Evolutionary conservation across 768 basidiomycete genomes (phyloP), one percentile per base, ranked within the genome.

Genomic region (Cystofilobasidium macerans): DNA sequence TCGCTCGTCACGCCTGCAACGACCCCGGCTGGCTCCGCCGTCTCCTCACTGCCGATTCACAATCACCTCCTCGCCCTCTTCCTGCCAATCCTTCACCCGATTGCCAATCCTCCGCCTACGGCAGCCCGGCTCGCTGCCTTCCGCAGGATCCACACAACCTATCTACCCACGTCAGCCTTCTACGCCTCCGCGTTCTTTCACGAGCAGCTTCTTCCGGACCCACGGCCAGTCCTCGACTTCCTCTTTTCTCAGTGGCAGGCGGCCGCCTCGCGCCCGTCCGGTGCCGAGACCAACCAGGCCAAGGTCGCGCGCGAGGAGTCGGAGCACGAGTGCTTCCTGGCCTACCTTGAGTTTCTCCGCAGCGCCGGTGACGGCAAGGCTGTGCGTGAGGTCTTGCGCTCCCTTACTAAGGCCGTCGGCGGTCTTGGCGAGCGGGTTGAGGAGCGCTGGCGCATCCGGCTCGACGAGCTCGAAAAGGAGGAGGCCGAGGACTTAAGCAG

Each of bases 131-230:
- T 63, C 20, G 45, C 40, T 1, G 59, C 61, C 20, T 57, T 61
- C 53, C 45, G 28, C 18, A 30, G 45, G 14, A 38, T 67, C 32
- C 38, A 60, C 30, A 59, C 43, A 28, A 24, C 26, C 40, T 68
- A 63, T 47, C 59, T 67, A 1, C 67, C 67, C 8, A 68, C 67
- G 12, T 28, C 61, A 5, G 57, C 62, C 35, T 68, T 68, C 67
- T 68, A 62, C 67, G 47, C 28, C 45, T 53, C 58, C 18, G 61
- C 62, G 0, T 68, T 68, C 62, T 43, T 53, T n/a, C 67, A 68
- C 54, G 62, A 68, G 56, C 57, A 36, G 11, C 51, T 59, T 20
- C 57, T 68, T 14, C 61, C 57, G 12, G 33, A 40, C 4, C 56
- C 61, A 1, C 36, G 61, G 36, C 4, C 36, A 12, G 40, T 63